These are phyloP conservation scores for Podosphaera fusca DNA, from an alignment of 2,329 filamentous ascomycete species.

Conservation along the genomic window DNA sequence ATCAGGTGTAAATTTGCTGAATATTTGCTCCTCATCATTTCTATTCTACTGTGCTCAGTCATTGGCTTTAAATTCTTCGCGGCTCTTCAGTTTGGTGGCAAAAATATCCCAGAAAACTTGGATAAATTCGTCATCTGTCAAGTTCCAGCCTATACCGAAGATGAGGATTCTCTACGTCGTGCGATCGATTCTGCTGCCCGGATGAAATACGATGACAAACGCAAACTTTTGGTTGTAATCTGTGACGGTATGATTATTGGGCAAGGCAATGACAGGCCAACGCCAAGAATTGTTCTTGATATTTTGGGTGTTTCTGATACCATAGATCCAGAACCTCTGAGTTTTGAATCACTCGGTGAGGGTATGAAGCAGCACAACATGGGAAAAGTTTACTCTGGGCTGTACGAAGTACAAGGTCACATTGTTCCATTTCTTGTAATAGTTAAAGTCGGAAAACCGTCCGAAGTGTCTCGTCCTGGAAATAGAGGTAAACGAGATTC, in stretches of 20 bases:
- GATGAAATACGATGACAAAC: slow-evolving; percentile 96
- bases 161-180: slow-evolving; percentile 88
- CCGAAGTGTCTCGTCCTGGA: slow-evolving; percentile 53
- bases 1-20: slow-evolving; percentile 64
- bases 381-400: slow-evolving; percentile 93
- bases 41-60: slow-evolving; percentile 54
- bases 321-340: slow-evolving; percentile 83
- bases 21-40: slow-evolving; percentile 74
- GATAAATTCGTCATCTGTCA: slow-evolving; percentile 98
- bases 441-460: slow-evolving; percentile 79
- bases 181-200: slow-evolving; percentile 88
- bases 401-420: slow-evolving; percentile 94
- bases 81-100: slow-evolving; percentile 76
- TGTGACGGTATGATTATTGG: slow-evolving; percentile 99
- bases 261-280: slow-evolving; percentile 89
- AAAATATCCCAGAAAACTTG: slow-evolving; percentile 81
- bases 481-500: slow-evolving; percentile 99
- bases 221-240: slow-evolving; percentile 76
- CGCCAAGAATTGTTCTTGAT: slow-evolving; percentile 84
- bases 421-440: slow-evolving; percentile 95
- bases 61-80: slow-evolving; percentile 95
- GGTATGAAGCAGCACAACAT: slow-evolving; percentile 97
- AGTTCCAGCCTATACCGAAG: slow-evolving; percentile 92
- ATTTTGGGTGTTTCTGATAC: slow-evolving; percentile 88
- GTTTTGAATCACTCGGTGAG: slow-evolving; percentile 89